Evolutionary conservation across 2,329 filamentous ascomycete species (phyloP), one percentile per base, ranked within the genome.

Genomic region (Xylariaceae sp.): DNA sequence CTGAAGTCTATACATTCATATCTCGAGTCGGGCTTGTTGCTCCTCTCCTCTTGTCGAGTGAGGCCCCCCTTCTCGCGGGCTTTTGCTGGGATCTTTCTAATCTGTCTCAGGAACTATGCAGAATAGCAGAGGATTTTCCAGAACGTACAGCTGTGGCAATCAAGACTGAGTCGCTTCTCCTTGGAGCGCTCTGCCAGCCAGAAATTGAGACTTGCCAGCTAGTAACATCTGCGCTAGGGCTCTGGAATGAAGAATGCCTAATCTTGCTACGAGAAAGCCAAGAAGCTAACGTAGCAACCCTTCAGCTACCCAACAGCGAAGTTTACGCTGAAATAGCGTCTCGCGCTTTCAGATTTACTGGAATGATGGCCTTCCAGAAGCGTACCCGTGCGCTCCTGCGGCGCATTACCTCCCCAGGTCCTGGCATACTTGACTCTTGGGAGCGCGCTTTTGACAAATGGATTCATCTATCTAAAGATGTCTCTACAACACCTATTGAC

Each of bases 351-450:
- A 77, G 83, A 23, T 86, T 88, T 62, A 88, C 86, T 6, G 86
- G 86, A 1, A 71, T 87, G 6, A 86, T 88, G 9, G 86, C 85
- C 2, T 89, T 89, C 63, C 86, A 89, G 60, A 88, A 87, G 64
- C 78, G 85, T 33, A 77, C 85, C 26, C 79, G 85, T 37, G 77
- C 77, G 10, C 75, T 88, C 26, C 67, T 88, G 18, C 75, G 83
- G 20, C 79, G 79, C 41, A 81, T 88, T 73, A 78, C 82, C 42
- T 81, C 80, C 58, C 86, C 86, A 16, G 86, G 83, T 9, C 73
- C 76, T n/a, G 85, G 84, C n/a, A 87, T 89, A 46, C 71, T 89
- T 23, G 79, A 81, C 50, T 85, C 86, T 2, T 89, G 86, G 86
- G 84, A 87, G 61, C 75, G 76, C 15, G 83, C 84, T 1, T 88